These are phyloP conservation scores for Cryphonectria radicalis DNA, from an alignment of 2,329 filamentous ascomycete genomes.

Conservation along the genomic window DNA sequence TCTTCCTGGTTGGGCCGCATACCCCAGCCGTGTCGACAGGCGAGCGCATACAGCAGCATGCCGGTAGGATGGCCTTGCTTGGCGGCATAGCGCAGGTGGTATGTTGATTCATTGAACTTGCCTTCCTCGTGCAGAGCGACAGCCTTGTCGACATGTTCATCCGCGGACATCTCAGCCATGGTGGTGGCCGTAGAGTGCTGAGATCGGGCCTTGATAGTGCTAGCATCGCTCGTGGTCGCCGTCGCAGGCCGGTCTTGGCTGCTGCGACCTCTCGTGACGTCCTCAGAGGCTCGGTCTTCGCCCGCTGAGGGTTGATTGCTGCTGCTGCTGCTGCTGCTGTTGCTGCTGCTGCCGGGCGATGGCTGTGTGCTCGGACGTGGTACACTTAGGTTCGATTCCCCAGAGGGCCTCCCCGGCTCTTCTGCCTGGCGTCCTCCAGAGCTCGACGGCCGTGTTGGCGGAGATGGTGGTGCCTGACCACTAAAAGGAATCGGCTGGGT, in stretches of 20 bases:
- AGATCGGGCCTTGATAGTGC: constrained; percentile 54
- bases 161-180: constrained; percentile 72
- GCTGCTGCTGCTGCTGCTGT: constrained; percentile 33
- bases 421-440: constrained; percentile 47
- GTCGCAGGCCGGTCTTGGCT: constrained; percentile 41
- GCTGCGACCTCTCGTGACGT: constrained; percentile 48
- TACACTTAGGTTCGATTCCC: constrained; percentile 42
- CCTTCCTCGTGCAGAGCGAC: constrained; percentile 90
- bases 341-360: constrained; percentile 48
- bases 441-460: constrained; percentile 63
- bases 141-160: constrained; percentile 88
- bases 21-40: constrained; percentile 95
- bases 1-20: constrained; percentile 92
- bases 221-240: constrained; percentile 56
- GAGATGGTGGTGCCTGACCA: constrained; percentile 61
- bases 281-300: constrained; percentile 51
- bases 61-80: constrained; percentile 84
- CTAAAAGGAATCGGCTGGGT: constrained; percentile 47
- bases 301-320: constrained; percentile 49
- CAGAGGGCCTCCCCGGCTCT: constrained; percentile 34
- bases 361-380: constrained; percentile 45
- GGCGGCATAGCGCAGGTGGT: constrained; percentile 89
- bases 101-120: constrained; percentile 89
- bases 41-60: constrained; percentile 94
- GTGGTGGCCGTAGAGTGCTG: constrained; percentile 51